Base-by-base conservation (phyloP, 768 basidiomycete genomes). In the Tulasnella sp. region DNA sequence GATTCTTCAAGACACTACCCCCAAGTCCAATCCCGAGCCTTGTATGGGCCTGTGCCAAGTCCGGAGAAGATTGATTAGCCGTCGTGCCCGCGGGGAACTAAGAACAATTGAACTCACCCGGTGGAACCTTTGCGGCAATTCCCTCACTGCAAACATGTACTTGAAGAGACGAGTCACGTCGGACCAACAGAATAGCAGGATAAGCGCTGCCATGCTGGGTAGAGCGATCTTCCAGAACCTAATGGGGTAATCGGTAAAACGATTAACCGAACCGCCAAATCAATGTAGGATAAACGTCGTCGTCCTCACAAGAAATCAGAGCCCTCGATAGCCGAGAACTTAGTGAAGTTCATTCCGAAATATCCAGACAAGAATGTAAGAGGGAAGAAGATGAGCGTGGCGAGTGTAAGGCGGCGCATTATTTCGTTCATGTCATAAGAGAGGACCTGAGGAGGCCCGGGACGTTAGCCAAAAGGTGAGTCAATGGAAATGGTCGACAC, bases 371-470 rank as follows among this genome's bases (percentile, higher is more conserved):
- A 87, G 12, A 93, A 81, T 12, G 92, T 92, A 77, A 94, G 85
- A 1, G 92, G 92, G 14, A 93, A 84, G 87, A 90, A 92, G 52
- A 80, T 27, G 83, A 93, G 91, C 0, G 91, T 93, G 3, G 89
- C 90, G 24, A 92, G 85, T 8, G 92, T 93, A 56, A 93, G 86
- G 71, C 89, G 89, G 48, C 90, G 90, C 92, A 94, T 94, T 72
- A 91, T 90, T 84, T 91, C 87, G 83, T 93, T 93, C 91, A 91
- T 93, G 81, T 92, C 90, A 83, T 93, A 91, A 10, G 92, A 91
- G 21, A 91, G 88, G 85, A 71, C 74, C 80, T 80, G 24, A 42
- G 6, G 19, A 31, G 7, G 6, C 39, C 40, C 27, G 36, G 31
- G 36, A 1, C 27, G 12, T n/a, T 27, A n/a, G n/a, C n/a, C n/a